A percentile compares a stretch with the other conserved stretches of the same genome.
phyloP scores from a whole-genome alignment of 2,329 filamentous ascomycete genomes.

The Samsoniella hepiali region DNA sequence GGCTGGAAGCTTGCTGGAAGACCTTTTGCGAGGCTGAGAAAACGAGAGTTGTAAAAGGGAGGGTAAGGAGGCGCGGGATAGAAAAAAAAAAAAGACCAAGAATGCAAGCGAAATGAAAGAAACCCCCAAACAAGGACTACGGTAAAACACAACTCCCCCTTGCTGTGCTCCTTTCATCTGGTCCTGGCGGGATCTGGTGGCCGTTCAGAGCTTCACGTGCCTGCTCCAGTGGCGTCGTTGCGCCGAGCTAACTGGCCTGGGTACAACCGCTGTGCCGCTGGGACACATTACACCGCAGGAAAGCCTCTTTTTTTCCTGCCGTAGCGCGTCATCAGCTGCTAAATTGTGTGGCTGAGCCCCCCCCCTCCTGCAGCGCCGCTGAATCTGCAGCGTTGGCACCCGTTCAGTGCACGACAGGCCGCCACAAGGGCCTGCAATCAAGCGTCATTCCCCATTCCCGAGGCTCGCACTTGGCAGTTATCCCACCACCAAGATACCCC shows the following conservation, averaged over 20 bases:
- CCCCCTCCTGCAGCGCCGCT: not conserved
- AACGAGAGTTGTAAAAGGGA: not conserved
- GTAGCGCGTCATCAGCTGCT: conserved; percentile 9
- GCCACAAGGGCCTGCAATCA: not conserved
- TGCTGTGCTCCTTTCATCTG: not conserved
- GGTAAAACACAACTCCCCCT: not conserved
- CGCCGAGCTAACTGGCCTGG: not conserved
- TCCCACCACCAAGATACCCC: not conserved
- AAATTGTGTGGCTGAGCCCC: not conserved
- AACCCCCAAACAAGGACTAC: too few species aligned
- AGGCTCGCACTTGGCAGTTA: not conserved
- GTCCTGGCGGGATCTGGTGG: not conserved
- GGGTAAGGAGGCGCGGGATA: not conserved
- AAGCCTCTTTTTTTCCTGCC: too few species aligned
- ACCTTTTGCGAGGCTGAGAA: too few species aligned
- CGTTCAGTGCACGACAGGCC: not conserved
- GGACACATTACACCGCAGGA: not conserved
- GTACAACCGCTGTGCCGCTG: too few species aligned
- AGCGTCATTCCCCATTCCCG: not conserved
- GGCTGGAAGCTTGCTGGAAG: not conserved
- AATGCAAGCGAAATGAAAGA: too few species aligned
- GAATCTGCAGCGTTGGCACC: not conserved
- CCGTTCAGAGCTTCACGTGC: conserved; percentile 7
- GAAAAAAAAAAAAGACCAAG: not conserved
- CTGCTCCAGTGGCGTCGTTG: not conserved